Percentiles rank a stretch among this genome's conserved stretches.
These are phyloP conservation scores for Syzygium syzygioides DNA, from an alignment of 441 rosid species.

Conservation along the genomic window DNA sequence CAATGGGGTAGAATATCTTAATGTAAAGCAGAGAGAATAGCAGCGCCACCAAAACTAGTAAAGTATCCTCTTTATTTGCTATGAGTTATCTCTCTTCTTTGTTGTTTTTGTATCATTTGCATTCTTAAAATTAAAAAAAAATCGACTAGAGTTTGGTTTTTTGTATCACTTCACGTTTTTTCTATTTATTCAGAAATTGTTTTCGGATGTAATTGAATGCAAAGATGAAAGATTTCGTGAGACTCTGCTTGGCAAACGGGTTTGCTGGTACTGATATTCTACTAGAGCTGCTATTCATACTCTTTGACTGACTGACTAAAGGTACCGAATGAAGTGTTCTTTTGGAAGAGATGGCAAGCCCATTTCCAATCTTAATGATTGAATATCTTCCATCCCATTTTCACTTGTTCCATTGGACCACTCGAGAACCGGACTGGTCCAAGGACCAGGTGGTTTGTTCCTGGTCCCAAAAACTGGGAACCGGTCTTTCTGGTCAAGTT, in stretches of 20 bases:
- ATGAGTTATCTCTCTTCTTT: background rate
- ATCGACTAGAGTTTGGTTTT: too few species aligned
- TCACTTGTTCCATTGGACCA: background rate
- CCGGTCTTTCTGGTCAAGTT: too few species aligned
- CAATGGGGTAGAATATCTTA: conserved; percentile 85
- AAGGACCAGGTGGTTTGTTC: background rate
- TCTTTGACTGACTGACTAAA: too few species aligned
- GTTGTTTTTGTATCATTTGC: background rate
- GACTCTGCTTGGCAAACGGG: too few species aligned
- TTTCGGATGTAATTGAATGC: too few species aligned
- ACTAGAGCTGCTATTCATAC: too few species aligned
- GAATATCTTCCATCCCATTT: background rate
- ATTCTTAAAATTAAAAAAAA: too few species aligned
- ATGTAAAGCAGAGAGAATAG: conserved; percentile 2
- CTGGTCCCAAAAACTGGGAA: background rate
- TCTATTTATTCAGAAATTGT: too few species aligned
- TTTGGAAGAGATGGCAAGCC: background rate
- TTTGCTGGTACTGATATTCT: background rate
- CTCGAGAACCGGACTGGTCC: accelerated
- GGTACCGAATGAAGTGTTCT: background rate
- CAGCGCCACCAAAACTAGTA: background rate
- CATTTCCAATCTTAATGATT: background rate
- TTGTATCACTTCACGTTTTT: too few species aligned
- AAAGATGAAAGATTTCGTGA: too few species aligned
- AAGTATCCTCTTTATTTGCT: background rate